phyloP scores from a whole-genome alignment of 192 early-diverging fungal species.

The Coemansia sp. region DNA sequence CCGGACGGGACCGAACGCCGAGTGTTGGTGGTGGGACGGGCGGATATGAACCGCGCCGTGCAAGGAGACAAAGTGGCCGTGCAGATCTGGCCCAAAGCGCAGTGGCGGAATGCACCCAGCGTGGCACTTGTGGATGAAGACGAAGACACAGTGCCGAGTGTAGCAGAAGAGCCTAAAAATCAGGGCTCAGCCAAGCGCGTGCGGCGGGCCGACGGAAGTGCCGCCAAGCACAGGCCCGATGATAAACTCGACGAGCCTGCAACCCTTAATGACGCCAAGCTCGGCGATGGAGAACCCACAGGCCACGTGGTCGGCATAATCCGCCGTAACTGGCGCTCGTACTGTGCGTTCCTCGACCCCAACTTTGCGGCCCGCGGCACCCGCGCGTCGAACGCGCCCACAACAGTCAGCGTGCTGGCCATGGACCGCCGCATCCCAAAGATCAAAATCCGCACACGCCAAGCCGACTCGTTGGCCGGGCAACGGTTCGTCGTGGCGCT shows the following conservation, averaged over 20 bases:
- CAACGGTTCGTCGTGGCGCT: conserved; percentile 92
- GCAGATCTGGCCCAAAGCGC: conserved; percentile 75
- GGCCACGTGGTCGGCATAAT: conserved; percentile 91
- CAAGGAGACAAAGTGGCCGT: conserved; percentile 93
- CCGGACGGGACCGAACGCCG: conserved; percentile 70
- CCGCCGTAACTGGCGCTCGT: conserved; percentile 91
- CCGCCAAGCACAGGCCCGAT: not conserved
- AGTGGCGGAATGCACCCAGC: conserved; percentile 79
- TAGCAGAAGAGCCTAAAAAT: not conserved
- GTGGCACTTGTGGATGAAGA: conserved; percentile 73
- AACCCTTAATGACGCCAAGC: conserved; percentile 17
- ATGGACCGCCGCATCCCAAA: conserved; percentile 95
- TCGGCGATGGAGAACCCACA: conserved; percentile 63
- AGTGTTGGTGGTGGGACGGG: conserved; percentile 79
- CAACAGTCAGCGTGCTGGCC: conserved; percentile 73
- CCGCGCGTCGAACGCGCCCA: conserved; percentile 54
- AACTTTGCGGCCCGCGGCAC: conserved; percentile 61
- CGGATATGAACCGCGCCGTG: conserved; percentile 84
- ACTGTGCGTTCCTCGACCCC: conserved; percentile 87
- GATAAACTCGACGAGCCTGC: conserved; percentile 23
- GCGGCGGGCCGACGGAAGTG: conserved; percentile 14
- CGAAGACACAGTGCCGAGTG: conserved; percentile 57
- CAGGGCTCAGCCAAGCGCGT: conserved; percentile 23
- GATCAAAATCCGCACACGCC: conserved; percentile 89
- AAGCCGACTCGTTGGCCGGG: conserved; percentile 72